Conservation (phyloP, 345 rosid species). For the Brassica rapa region DNA sequence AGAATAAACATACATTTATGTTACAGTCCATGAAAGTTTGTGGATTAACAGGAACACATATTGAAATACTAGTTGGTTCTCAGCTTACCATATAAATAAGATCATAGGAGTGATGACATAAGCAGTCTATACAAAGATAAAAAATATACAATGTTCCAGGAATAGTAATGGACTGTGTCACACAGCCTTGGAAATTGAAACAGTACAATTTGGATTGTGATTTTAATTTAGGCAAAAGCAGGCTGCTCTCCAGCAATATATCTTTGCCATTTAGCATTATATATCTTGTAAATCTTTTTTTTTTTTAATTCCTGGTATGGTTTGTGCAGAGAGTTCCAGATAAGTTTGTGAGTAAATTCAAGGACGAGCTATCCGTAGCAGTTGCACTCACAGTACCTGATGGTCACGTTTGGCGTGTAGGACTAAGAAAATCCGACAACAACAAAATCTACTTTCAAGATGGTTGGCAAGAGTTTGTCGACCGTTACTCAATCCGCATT, state of each 20-base stretch:
- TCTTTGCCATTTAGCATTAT: not conserved
- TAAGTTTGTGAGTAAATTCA: slow-evolving; percentile 69
- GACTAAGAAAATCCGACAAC: slow-evolving; percentile 66
- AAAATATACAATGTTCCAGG: slow-evolving; percentile 18
- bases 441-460: slow-evolving; percentile 80
- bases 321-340: slow-evolving; percentile 86
- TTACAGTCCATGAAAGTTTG: slow-evolving; percentile 11
- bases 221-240: not conserved
- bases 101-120: not conserved
- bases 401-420: slow-evolving; percentile 74
- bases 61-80: not conserved
- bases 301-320: slow-evolving; percentile 21
- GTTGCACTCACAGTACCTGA: slow-evolving; percentile 77
- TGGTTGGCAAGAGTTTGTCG: slow-evolving; percentile 86
- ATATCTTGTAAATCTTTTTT: not conserved
- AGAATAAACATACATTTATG: not conserved
- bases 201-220: slow-evolving; percentile 1
- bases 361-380: slow-evolving; percentile 66
- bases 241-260: not conserved
- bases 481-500: slow-evolving; percentile 65
- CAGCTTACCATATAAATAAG: not conserved
- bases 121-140: slow-evolving; percentile 6
- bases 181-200: slow-evolving; percentile 1
- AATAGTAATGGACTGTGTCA: slow-evolving; percentile 10
- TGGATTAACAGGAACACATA: not conserved